A percentile compares a stretch with the other conserved stretches of the same genome.
Conservation (phyloP, 1,284 basidiomycete species). For the Hemileia vastatrix region DNA sequence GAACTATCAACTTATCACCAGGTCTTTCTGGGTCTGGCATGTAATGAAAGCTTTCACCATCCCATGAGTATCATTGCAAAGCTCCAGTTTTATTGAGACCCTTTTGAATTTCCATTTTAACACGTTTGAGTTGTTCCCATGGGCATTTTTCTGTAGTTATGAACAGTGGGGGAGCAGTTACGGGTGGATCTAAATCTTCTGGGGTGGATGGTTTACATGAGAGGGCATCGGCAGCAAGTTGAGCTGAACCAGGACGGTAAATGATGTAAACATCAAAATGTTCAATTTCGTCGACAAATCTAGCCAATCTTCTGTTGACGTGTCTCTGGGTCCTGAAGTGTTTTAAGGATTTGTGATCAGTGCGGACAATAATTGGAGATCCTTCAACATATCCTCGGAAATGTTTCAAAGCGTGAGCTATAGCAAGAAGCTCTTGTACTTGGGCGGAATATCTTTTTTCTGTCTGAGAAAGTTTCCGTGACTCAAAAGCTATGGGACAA, state of each 20-base stretch:
- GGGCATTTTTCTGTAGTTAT: too few species aligned
- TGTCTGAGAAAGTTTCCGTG: too few species aligned
- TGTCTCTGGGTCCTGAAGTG: neutral
- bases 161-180: too few species aligned
- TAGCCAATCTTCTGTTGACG: neutral
- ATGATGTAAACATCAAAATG: neutral
- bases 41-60: too few species aligned
- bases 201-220: neutral
- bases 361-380: neutral
- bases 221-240: constrained; percentile 2
- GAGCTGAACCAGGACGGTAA: neutral
- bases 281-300: neutral
- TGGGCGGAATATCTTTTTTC: constrained; percentile 3
- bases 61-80: too few species aligned
- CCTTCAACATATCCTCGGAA: constrained; percentile 1
- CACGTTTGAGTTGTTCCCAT: too few species aligned
- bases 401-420: neutral
- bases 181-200: too few species aligned
- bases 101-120: too few species aligned
- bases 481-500: constrained; percentile 5
- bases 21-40: too few species aligned
- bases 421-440: constrained; percentile 1
- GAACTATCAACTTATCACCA: too few species aligned
- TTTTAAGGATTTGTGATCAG: neutral
- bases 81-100: too few species aligned